Evolutionary conservation across 768 basidiomycete species (phyloP).

Genomic region (Leccinum broughii): DNA sequence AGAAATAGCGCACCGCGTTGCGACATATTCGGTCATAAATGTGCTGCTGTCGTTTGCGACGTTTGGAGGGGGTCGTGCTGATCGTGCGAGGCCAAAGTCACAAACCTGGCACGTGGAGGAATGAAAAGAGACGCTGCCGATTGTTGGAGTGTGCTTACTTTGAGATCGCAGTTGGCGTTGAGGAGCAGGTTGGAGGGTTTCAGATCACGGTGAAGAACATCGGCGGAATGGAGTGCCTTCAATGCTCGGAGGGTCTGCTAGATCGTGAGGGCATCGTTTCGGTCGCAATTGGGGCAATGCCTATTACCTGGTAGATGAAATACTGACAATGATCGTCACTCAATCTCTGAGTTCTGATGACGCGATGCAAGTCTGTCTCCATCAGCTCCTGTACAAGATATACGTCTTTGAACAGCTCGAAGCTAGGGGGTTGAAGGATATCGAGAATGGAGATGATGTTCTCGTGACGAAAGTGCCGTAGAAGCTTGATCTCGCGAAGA

Average conservation of each 20-base stretch:
- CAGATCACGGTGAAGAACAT: conserved; percentile 93
- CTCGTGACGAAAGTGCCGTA: conserved; percentile 82
- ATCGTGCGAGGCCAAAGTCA: conserved; percentile 87
- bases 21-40: conserved; percentile 93
- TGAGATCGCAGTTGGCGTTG: conserved; percentile 96
- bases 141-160: conserved; percentile 48
- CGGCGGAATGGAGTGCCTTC: conserved; percentile 93
- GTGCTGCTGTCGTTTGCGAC: conserved; percentile 74
- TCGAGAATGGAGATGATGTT: conserved; percentile 96
- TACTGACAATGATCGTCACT: conserved; percentile 97
- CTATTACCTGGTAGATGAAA: conserved; percentile 87
- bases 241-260: conserved; percentile 77
- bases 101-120: conserved; percentile 51
- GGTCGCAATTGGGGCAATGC: conserved; percentile 4
- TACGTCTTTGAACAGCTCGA: conserved; percentile 86
- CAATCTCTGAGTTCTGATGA: conserved; percentile 91
- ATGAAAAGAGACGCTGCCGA: conserved; percentile 5
- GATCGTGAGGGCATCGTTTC: conserved; percentile 3
- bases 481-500: conserved; percentile 88
- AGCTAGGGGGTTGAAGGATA: conserved; percentile 76
- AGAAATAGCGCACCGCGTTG: conserved; percentile 62
- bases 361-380: conserved; percentile 96
- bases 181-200: conserved; percentile 95
- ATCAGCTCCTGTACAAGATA: conserved; percentile 72
- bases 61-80: conserved; percentile 70